Base-by-base conservation (phyloP, 495 filamentous ascomycete genomes). In the Endocarpon pusillum region DNA sequence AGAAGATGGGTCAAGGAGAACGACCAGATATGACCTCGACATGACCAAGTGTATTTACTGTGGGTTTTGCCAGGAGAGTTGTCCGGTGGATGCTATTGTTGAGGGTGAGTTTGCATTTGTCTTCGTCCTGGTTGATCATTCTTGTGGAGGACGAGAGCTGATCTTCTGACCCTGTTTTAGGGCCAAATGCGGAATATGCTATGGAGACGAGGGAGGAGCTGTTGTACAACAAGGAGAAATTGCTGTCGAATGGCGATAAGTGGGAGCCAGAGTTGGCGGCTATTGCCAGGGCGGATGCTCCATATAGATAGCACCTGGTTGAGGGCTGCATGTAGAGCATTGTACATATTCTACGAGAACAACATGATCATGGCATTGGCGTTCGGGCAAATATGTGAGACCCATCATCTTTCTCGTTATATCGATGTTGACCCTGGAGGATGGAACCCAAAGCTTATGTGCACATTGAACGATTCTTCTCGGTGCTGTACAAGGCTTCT, bases 1-100 rank as follows among this genome's bases (percentile, higher is more conserved):
- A 58, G 81, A 76, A 48, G 89, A 97, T 48, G 89, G 89, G 28
- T 89, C 81, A 45, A 71, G 89, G 50, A 71, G 89, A 47, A 97
- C 89, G 31, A 94, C 87, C 33, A 73, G 86, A 51, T 97, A 97
- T 61, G 89, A 97, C 61, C 93, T 97, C 55, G 89, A 97, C 66
- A 97, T 97, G 89, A 96, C 89, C 52, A 97, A 97, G 67, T 97
- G 89, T 61, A 97, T 97, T 54, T 97, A 96, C 69, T 97, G 89
- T 54, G 89, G 89, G 10, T 91, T 91, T 66, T 97, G 89, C 69
- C 89, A 97, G 62, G 89, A 97, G 66, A 91, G 81, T 42, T 97
- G 89, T 60, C 89, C 89, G 19, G 89, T 96, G 20, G 89, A 97
- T 58, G 89, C 89, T 22, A 96, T 97, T 54, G 89, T 97, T 27